Conservation (phyloP, 148 eudicot species). For the Nepenthes mirabilis region DNA sequence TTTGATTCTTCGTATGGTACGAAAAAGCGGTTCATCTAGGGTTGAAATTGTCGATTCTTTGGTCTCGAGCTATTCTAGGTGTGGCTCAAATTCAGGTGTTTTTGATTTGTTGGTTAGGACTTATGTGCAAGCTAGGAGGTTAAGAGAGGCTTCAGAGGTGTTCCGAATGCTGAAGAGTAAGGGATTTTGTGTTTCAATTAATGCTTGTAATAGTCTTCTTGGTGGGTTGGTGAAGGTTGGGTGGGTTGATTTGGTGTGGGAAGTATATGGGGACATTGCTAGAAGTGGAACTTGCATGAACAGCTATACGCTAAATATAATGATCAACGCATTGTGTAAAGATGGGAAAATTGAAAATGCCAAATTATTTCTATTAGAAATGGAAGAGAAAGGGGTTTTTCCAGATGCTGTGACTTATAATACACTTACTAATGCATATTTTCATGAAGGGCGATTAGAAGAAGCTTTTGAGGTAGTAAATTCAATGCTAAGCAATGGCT, state of each 20-base stretch:
- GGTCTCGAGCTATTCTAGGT: conserved; percentile 21
- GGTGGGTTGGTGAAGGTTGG: conserved; percentile 77
- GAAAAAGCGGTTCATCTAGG: conserved; percentile 56
- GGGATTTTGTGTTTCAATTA: conserved; percentile 49
- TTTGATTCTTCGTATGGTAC: conserved; percentile 56
- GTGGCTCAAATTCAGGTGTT: conserved; percentile 36
- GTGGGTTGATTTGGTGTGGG: conserved; percentile 75
- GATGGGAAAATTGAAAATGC: conserved; percentile 38
- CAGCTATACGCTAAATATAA: conserved; percentile 60
- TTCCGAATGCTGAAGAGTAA: conserved; percentile 26
- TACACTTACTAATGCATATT: conserved; percentile 52
- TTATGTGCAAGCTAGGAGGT: conserved; percentile 79
- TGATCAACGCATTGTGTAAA: conserved; percentile 78
- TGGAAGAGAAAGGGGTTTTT: conserved; percentile 57
- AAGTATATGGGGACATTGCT: conserved; percentile 34
- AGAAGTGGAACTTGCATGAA: conserved; percentile 31
- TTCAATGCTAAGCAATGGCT: conserved; percentile 42
- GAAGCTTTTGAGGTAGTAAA: conserved; percentile 46
- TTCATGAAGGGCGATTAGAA: conserved; percentile 43
- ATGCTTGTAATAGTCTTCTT: conserved; percentile 75
- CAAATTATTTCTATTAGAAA: conserved; percentile 30
- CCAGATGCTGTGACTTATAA: conserved; percentile 72
- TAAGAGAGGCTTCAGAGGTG: conserved; percentile 63
- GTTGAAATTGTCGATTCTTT: conserved; percentile 51
- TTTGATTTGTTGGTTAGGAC: conserved; percentile 77